Base-by-base conservation (phyloP, 352 stramenopile genomes). In the Globisporangium recalcitrans region DNA sequence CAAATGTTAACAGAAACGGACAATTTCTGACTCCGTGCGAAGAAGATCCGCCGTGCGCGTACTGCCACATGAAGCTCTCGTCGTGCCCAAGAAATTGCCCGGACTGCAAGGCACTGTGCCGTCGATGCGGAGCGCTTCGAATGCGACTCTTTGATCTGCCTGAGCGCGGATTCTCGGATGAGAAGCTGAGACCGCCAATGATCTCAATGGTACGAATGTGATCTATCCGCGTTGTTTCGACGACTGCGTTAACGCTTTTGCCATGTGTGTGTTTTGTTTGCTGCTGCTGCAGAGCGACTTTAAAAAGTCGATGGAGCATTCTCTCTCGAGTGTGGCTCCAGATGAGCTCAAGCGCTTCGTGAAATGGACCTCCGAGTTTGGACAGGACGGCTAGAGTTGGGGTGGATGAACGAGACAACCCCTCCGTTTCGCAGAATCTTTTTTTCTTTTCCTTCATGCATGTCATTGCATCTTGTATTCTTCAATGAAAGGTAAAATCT, bases 331-430 rank as follows among this genome's bases (percentile, higher is more conserved):
- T 52, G 97, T 99, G n/a, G 96, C 95, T 8, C 67, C 83, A 36
- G 94, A 98, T 16, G 98, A 99, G 73, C 87, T 99, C 46, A 87
- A 95, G 56, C 85, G 95, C 29, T 99, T 99, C 67, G 81, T 96
- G 19, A 96, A 99, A 64, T 99, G 98, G 98, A 99, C 98, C 7
- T 88, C 93, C 32, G 88, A 99, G 73, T 99, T 99, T 86, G 98
- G 98, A 47, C 93, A 99, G 77, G 97, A 99, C 70, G 97, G 98
- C 34, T 97, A 85, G 71, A 74, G 60, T 42, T 10, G 14, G 6
- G 38, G 24, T 1, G 11, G 44, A 27, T 31, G 40, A 53, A 44
- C 11, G 14, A 22, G n/a, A 9, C 47, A 55, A n/a, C 13, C 9
- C 16, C 42, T 19, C 13, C 6, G 6, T 29, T 29, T 51, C 54